Percentiles rank a stretch among this genome's conserved stretches.
Conservation (phyloP, 2,329 filamentous ascomycete species). For the Malbranchea zuffiana region DNA sequence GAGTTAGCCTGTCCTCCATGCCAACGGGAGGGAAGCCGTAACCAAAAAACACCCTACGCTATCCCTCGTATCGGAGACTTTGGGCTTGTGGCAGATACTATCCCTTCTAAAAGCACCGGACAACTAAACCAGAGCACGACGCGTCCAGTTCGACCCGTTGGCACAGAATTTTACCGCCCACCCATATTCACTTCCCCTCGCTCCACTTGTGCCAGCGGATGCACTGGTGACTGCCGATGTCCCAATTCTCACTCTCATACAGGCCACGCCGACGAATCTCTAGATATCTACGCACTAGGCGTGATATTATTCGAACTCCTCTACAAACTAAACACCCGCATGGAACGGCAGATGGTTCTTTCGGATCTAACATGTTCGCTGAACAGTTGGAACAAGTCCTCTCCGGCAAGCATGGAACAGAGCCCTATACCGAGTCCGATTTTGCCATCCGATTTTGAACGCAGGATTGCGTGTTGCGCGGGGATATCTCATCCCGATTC, state of each 20-base stretch:
- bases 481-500: neutral
- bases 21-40: conserved; percentile 15
- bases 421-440: conserved; percentile 12
- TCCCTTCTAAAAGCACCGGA: conserved; percentile 27
- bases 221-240: neutral
- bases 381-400: conserved; percentile 7
- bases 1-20: conserved; percentile 40
- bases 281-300: conserved; percentile 53
- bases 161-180: conserved; percentile 53
- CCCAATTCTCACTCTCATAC: conserved; percentile 6
- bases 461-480: conserved; percentile 24
- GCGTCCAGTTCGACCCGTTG: conserved; percentile 37
- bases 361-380: conserved; percentile 28
- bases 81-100: conserved; percentile 50
- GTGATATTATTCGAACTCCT: conserved; percentile 54
- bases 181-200: conserved; percentile 14
- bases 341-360: conserved; percentile 38
- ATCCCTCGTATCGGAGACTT: conserved; percentile 58
- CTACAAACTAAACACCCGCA: conserved; percentile 42
- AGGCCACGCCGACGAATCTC: conserved; percentile 38
- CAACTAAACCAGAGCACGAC: conserved; percentile 13
- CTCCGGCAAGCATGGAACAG: conserved; percentile 12
- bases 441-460: conserved; percentile 30
- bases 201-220: conserved; percentile 5
- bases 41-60: conserved; percentile 27